Percentiles rank a stretch among this genome's conserved stretches.
These are phyloP conservation scores for Ophiocordyceps australis DNA, from an alignment of 2,329 filamentous ascomycete species.

Conservation along the genomic window DNA sequence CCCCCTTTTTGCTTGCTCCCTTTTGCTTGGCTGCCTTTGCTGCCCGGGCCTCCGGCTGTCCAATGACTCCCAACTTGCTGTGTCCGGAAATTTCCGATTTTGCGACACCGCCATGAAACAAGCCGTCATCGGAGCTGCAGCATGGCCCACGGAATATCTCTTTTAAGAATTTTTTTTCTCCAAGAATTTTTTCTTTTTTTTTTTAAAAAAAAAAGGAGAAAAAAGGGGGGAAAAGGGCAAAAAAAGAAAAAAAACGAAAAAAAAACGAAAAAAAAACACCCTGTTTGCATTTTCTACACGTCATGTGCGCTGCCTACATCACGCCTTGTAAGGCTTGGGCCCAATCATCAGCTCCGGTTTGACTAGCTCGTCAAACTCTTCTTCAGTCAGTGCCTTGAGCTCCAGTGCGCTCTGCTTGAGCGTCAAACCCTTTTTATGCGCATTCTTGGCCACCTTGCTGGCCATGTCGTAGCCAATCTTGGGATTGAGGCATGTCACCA, in stretches of 20 bases:
- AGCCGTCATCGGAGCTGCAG: no score
- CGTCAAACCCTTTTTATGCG: conserved; percentile 93
- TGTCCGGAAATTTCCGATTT: no score
- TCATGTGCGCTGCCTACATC: no score
- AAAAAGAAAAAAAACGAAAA: not conserved
- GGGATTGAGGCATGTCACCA: conserved; percentile 93
- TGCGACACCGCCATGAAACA: no score
- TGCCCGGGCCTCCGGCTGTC: no score
- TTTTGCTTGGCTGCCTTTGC: no score
- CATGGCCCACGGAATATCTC: no score
- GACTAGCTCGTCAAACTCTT: conserved; percentile 82
- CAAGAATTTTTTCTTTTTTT: no score
- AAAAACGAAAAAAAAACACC: not conserved
- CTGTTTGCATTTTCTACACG: no score
- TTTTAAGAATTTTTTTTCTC: no score
- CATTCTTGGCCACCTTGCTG: conserved; percentile 93
- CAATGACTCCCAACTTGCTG: no score
- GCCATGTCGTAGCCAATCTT: conserved; percentile 97
- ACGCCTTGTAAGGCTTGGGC: conserved; percentile 50
- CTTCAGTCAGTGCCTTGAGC: conserved; percentile 70
- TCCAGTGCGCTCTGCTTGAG: conserved; percentile 90
- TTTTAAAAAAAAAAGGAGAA: not conserved
- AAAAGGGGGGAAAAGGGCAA: not conserved
- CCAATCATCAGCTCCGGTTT: conserved; percentile 90
- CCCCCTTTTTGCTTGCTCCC: no score